Conservation (phyloP, 257 asterid species). For the Gentiana macrophylla region DNA sequence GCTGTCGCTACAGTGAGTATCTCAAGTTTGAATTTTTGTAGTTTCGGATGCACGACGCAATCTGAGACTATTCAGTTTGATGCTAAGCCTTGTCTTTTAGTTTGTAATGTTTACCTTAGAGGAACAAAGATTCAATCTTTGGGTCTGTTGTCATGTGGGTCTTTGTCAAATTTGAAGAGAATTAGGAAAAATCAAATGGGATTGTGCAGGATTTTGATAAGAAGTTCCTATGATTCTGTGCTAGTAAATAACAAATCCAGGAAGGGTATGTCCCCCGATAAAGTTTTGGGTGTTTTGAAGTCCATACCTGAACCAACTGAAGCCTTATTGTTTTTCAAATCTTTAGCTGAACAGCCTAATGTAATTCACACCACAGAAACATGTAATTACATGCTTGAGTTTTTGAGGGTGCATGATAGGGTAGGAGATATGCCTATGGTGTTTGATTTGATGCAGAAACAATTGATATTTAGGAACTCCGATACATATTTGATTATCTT, state of each 20-base stretch:
- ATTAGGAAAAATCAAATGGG: constrained; percentile 24
- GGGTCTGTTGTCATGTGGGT: constrained; percentile 25
- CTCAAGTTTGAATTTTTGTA: constrained; percentile 33
- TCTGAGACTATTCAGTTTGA: constrained; percentile 14
- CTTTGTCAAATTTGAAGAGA: constrained; percentile 31
- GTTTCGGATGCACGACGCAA: constrained; percentile 22
- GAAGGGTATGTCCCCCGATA: constrained; percentile 43
- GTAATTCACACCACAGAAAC: constrained; percentile 77
- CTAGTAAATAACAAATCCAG: constrained; percentile 19
- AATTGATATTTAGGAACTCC: constrained; percentile 62
- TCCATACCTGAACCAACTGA: constrained; percentile 37
- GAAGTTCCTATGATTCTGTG: constrained; percentile 35
- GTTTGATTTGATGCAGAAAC: constrained; percentile 88
- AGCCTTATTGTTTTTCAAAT: constrained; percentile 48
- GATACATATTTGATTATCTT: constrained; percentile 75
- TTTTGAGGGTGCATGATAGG: constrained; percentile 50
- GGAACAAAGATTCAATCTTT: constrained; percentile 29
- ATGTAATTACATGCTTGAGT: constrained; percentile 86
- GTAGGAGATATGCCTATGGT: constrained; percentile 58
- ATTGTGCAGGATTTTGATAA: constrained; percentile 32
- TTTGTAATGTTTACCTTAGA: constrained; percentile 16
- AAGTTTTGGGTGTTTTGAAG: constrained; percentile 51
- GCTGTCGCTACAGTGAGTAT: constrained; percentile 39
- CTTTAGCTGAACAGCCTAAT: constrained; percentile 39
- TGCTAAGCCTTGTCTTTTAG: constrained; percentile 16